Evolutionary conservation across 805 yeast genomes (phyloP), one percentile per base, ranked within the genome.

Genomic region (Barnettozyma siamensis): DNA sequence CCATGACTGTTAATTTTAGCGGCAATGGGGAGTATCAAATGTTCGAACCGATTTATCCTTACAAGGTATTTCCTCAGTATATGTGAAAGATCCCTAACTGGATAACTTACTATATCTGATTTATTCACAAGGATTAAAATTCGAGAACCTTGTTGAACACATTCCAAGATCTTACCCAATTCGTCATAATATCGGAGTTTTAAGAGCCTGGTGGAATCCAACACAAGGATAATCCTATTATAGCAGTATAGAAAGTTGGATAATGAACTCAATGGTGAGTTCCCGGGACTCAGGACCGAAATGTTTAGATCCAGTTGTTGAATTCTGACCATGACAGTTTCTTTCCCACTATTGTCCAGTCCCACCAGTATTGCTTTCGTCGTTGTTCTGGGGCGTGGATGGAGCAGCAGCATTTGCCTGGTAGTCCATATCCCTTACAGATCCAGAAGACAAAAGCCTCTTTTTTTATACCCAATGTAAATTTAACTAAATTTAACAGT

Each of bases 111-210:
- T 20, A 50, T 13, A 30, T 54, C 59, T 13, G 44, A 44, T 30
- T 54, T 54, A 38, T 54, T 51, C 31, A 50, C 34, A 2, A 53
- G 37, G 7, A 54, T 50, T 24, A 54, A 18, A 2, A 54, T 37
- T 28, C 51, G 53, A 19, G 36, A 18, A 7, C 18, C 31, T 6
- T 18, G 37, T n/a, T 31, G 46, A 38, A 24, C 37, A 27, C 13
- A 44, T 29, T 11, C 41, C 23, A 5, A 35, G 37, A 17, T 43
- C 12, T 7, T 43, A 27, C 33, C 45, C 15, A 17, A 40, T 36
- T 17, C 33, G 9, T 41, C 23, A 9, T 49, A 24, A 34, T 52
- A 54, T 2, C 46, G 33, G 9, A 48, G 20, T 0, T 38, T 24
- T 8, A 45, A 16, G 5, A 44, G 24, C 31, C 38, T 35, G 3